phyloP scores from a whole-genome alignment of 2,329 filamentous ascomycete species.

The Aspergillus felis region DNA sequence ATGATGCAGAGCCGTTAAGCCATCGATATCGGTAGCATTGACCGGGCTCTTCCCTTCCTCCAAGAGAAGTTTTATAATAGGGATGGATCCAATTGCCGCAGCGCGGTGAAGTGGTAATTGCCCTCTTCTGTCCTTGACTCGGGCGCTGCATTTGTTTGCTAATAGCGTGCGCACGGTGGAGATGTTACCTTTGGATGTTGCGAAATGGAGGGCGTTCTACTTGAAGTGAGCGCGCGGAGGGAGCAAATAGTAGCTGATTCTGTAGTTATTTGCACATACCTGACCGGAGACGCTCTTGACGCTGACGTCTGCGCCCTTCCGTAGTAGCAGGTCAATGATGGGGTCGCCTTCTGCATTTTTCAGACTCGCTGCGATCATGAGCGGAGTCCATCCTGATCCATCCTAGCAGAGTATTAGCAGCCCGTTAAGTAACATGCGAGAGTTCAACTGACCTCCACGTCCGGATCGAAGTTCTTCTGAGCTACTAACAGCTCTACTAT shows the following conservation, averaged over 20 bases:
- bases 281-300: constrained; percentile 42
- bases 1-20: constrained; percentile 87
- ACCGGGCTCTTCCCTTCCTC: constrained; percentile 71
- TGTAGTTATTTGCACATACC: constrained; percentile 19
- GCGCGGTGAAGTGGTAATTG: constrained; percentile 89
- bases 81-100: constrained; percentile 82
- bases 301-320: constrained; percentile 46
- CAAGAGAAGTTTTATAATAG: constrained; percentile 76
- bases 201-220: constrained; percentile 84
- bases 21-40: constrained; percentile 76
- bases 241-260: background rate
- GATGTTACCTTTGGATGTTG: constrained; percentile 83
- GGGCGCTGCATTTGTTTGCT: constrained; percentile 68
- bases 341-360: constrained; percentile 44
- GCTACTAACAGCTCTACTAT: constrained; percentile 71
- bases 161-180: constrained; percentile 77
- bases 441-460: constrained; percentile 59
- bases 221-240: background rate
- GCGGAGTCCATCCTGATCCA: constrained; percentile 47
- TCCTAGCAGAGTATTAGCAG: constrained; percentile 29
- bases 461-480: constrained; percentile 72
- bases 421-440: background rate
- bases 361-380: constrained; percentile 49
- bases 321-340: constrained; percentile 43
- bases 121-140: constrained; percentile 79